Evolutionary conservation across 31 red algal species (phyloP), one percentile per base, ranked within the genome.

Genomic region (Pterothamnion heteromorphum): DNA sequence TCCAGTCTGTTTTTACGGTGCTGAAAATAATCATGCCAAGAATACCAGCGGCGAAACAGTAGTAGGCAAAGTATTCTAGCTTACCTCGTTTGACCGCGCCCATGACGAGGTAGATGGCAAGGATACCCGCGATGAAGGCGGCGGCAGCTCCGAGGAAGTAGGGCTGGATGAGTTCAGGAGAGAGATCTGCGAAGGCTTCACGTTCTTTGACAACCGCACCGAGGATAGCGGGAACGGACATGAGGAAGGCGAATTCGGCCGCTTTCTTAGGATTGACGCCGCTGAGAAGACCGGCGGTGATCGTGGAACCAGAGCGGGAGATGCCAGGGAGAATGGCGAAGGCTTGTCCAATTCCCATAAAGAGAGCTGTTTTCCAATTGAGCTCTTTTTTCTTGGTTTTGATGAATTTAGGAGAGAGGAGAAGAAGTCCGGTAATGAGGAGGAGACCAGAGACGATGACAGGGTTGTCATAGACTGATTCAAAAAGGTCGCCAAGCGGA

Each of bases 41-140:
- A 32, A 83, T 83, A 23, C 80, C 80, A 14, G 80, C 80, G 9
- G 28, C 21, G 30, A 83, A 83, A 83, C 80, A 83, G 23, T 83
- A 83, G 30, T 83, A 83, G 23, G 80, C 21, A 83, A 83, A 83
- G 30, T 83, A 83, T 9, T 9, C 23, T 24, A 83, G 30, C 80
- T 83, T 83, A 14, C 80, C 80, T 32, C 23, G 5, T 32, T 32
- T 83, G 9, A 83, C 80, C 23, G 80, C 80, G 30, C 23, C 80
- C 80, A 83, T 83, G 20, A 83, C 80, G 20, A 83, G 14, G 30
- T 83, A 83, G 30, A 83, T 83, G 9, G 80, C 80, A 9, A 83
- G 30, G 23, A 83, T 14, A 9, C 51, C 51, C 14, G n/a, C 51
- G 14, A 64, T n/a, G 51, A n/a, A 9, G 9, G 51, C 51, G 51